Base-by-base conservation (phyloP, 192 early-diverging fungal species). In the Lobosporangium transversale region DNA sequence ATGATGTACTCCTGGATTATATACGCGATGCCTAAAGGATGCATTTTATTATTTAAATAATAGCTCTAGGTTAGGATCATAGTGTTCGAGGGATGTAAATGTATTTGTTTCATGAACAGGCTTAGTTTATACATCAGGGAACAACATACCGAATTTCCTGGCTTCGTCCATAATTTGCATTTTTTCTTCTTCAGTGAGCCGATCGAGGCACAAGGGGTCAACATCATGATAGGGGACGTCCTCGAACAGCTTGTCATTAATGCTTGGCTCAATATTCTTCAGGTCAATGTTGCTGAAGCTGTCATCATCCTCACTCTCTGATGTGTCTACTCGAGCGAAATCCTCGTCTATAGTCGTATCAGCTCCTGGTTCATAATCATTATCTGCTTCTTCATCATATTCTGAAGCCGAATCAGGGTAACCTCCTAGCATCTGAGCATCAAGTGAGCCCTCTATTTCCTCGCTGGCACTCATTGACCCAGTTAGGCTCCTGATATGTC, bases 181-280 rank as follows among this genome's bases (percentile, higher is more conserved):
- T 45, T 66, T 31, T 53, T 66, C 57, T 26, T 67, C 79, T 10
- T 66, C 48, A 1, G 56, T 27, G 27, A 66, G 53, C 15, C 70
- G 49, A 54, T 58, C 52, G 10, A 59, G 37, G 42, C 54, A 53
- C 53, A 42, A 33, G 35, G 47, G 67, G 48, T 80, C 62, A 9
- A 47, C 53, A 29, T 57, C 68, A 6, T 53, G 53, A 26, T 71
- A 68, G 20, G 54, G 26, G 1, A n/a, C 27, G 8, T 60, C 58
- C 26, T 23, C 55, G 7, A 60, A 54, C 71, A 62, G 56, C 70
- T 44, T 26, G 42, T 45, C 74, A 78, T 76, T 63, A 37, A 58
- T 53, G 59, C 85, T 78, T n/a, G 86, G 80, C 0, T 62, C 75
- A 20, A 82, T 70, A 49, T 83, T 74, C 30, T 70, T 55, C 5